Conservation (phyloP, 2,329 filamentous ascomycete genomes). For the Trichophyton mentagrophytes region DNA sequence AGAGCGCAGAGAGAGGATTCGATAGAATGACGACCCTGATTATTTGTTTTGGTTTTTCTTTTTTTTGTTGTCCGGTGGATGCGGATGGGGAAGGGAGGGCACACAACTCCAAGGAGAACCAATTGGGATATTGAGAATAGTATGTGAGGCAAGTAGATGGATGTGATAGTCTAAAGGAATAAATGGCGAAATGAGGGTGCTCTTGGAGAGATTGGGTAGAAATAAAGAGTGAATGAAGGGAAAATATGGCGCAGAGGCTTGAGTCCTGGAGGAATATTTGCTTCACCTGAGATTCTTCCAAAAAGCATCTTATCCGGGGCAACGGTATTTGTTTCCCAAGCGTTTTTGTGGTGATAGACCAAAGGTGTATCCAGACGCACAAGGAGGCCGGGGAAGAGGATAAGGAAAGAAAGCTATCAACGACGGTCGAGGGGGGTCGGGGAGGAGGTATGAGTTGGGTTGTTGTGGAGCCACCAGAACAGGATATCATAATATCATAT, state of each 20-base stretch:
- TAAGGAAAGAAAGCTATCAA: not conserved
- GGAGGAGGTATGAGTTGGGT: not conserved
- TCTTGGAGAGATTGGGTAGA: not conserved
- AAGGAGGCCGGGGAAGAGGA: slow-evolving; percentile 7
- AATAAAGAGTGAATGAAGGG: not conserved
- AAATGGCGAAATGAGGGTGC: not conserved
- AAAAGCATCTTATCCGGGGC: not conserved
- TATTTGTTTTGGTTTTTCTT: not conserved
- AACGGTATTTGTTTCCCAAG: not conserved
- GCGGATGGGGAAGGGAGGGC: not conserved
- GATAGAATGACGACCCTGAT: slow-evolving; percentile 4
- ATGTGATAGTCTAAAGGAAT: not conserved
- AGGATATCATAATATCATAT: slow-evolving; percentile 15
- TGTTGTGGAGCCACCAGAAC: slow-evolving; percentile 6
- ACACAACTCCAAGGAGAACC: not conserved
- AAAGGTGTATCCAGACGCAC: slow-evolving; percentile 2
- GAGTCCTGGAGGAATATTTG: not conserved
- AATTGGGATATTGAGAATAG: not conserved
- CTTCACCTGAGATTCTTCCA: not conserved
- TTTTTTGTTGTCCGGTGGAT: not conserved
- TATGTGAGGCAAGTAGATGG: slow-evolving; percentile 1
- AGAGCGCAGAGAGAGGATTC: slow-evolving; percentile 9
- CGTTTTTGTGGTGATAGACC: not conserved
- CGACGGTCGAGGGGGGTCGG: not conserved
- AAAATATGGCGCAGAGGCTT: not conserved